Evolutionary conservation across 176 grass and related monocot species (phyloP), one percentile per base, ranked within the genome.

Genomic region (Musa schizocarpa): DNA sequence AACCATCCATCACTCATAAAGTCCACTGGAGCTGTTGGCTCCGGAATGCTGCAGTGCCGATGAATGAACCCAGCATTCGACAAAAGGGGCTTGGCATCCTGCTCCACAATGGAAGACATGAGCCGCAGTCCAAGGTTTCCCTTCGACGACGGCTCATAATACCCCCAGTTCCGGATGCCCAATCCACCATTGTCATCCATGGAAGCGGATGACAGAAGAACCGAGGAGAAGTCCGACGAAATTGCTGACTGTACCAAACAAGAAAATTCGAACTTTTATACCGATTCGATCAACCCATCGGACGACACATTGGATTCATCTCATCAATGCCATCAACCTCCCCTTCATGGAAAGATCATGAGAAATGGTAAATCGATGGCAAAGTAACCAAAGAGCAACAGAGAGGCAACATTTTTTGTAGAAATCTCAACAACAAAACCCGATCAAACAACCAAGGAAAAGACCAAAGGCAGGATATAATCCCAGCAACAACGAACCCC

Each of bases 71-170:
- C 68, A 23, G 54, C 43, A 62, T 26, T 72, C 13, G 64, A 69
- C 13, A 51, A 9, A 48, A 67, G 26, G 17, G 61, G 61, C 76
- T 68, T 68, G n/a, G 50, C 50, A 67, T 78, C 76, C 17, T 65
- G 63, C 52, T 78, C 76, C 24, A 64, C 50, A 50, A 29, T 9
- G 29, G 76, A 68, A n/a, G 76, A 43, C 76, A 78, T 78, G 50
- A 78, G 76, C 76, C 66, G 76, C 64, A 78, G 48, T 9, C 76
- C 76, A 13, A 78, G 65, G 25, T 68, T 56, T 55, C 65, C 76
- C 65, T 68, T 78, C 25, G 66, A 53, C 3, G 61, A 24, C 25
- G 50, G 76, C 0, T 78, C 76, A 48, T 68, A 78, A 2, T 78
- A 78, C 16, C 64, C 64, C 76, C 76, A 78, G 69, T 68, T 26